Evolutionary conservation across 805 yeast species (phyloP), one percentile per base, ranked within the genome.

Genomic region (Candida sithepensis): DNA sequence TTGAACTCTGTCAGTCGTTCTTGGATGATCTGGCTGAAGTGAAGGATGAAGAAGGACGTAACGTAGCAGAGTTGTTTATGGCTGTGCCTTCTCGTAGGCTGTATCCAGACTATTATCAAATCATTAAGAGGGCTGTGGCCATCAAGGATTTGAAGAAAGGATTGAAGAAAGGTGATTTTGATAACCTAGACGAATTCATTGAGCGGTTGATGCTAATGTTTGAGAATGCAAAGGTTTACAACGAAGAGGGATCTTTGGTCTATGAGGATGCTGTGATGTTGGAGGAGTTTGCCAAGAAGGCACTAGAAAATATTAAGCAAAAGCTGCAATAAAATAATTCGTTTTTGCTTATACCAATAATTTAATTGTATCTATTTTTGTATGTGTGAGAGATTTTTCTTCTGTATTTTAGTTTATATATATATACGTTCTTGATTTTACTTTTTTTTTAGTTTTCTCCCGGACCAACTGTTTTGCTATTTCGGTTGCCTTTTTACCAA

Each of bases 91-190:
- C 91, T 0, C 77, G 78, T 53, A 78, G 78, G 63, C 62, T 81
- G 45, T 92, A 89, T 64, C 94, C 97, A 0, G 97, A 92, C 66
- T 92, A 92, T 64, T 92, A 85, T 56, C 70, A 74, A 56, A 61
- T 84, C 28, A 84, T 86, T 57, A 66, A 70, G 52, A 66, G 68
- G 46, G 90, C 91, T 2, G 77, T 83, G 21, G 75, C 90, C 2
- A 64, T 86, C 43, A 71, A 71, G 44, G 79, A 73, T 53, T 69
- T 85, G 45, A 70, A 68, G 49, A 81, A 78, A 65, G 73, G 72
- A 45, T 58, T 83, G 45, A 70, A 72, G 19, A 57, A 60, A 22
- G 65, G 61, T 4, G 49, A 50, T 18, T 74, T 73, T 49, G 49
- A 42, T 19, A 59, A 70, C 22, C 65, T 72, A 37, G 77, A 71